A percentile compares a stretch with the other conserved stretches of the same genome.
Conservation (phyloP, 768 basidiomycete genomes). For the Boletus reticulatus region DNA sequence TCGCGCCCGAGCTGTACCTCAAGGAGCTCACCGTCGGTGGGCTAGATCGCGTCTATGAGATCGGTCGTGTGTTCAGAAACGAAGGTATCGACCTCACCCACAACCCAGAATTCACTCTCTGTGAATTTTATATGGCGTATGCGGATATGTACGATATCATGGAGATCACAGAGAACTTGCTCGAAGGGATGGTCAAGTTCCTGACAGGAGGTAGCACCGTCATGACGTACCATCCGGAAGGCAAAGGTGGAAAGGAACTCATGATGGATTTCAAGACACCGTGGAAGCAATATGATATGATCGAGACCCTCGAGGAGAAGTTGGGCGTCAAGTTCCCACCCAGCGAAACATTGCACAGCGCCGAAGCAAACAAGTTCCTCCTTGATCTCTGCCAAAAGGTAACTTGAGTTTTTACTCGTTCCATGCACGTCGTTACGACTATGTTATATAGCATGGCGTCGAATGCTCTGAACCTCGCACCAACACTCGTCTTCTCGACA, state of each 20-base stretch:
- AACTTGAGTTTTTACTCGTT: not conserved
- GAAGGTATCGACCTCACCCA: slow-evolving; percentile 99
- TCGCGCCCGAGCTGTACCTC: slow-evolving; percentile 97
- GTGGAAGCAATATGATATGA: slow-evolving; percentile 99
- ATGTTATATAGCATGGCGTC: slow-evolving; percentile 72
- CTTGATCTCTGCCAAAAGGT: slow-evolving; percentile 84
- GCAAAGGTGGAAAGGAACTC: slow-evolving; percentile 75
- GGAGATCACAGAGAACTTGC: slow-evolving; percentile 91
- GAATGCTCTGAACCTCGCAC: slow-evolving; percentile 96
- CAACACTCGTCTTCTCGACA: slow-evolving; percentile 92
- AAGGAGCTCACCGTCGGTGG: slow-evolving; percentile 98
- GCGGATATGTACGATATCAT: slow-evolving; percentile 99
- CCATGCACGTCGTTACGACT: not conserved
- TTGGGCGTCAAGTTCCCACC: slow-evolving; percentile 88
- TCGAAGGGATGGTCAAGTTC: slow-evolving; percentile 89
- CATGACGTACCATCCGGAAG: slow-evolving; percentile 88
- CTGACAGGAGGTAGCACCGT: slow-evolving; percentile 79
- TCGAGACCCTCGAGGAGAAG: slow-evolving; percentile 93
- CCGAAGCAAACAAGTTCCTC: slow-evolving; percentile 86
- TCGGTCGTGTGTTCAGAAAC: slow-evolving; percentile 96
- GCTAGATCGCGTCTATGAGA: slow-evolving; percentile 96
- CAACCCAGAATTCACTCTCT: slow-evolving; percentile 99
- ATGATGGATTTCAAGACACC: slow-evolving; percentile 87
- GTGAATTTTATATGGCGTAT: slow-evolving; percentile 99
- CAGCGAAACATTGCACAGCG: slow-evolving; percentile 84